These are phyloP conservation scores for Pichia phayaonensis DNA, from an alignment of 805 yeast genomes.

Conservation along the genomic window DNA sequence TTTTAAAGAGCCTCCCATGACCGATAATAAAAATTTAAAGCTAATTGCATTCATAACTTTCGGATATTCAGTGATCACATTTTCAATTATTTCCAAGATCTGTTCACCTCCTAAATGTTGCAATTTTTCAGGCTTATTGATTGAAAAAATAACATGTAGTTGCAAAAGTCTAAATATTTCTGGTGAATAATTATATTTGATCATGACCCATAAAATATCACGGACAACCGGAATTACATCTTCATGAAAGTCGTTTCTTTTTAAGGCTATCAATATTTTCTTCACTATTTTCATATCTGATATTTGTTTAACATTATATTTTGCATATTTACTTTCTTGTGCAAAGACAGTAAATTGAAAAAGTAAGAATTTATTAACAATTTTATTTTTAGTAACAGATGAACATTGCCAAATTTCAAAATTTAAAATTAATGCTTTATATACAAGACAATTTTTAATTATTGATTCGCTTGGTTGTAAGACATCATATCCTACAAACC, in stretches of 20 bases:
- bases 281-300: conserved; percentile 40
- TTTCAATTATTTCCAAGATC: conserved; percentile 31
- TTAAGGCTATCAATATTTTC: conserved; percentile 43
- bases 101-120: conserved; percentile 28
- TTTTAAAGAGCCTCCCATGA: conserved; percentile 35
- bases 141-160: conserved; percentile 43
- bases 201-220: conserved; percentile 33
- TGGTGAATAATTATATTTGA: conserved; percentile 42
- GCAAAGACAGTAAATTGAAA: conserved; percentile 53
- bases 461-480: conserved; percentile 47
- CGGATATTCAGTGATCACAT: conserved; percentile 32
- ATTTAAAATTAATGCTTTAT: conserved; percentile 52
- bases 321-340: conserved; percentile 41
- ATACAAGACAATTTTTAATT: conserved; percentile 48
- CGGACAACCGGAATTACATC: conserved; percentile 32
- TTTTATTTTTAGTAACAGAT: conserved; percentile 22
- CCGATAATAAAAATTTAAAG: conserved; percentile 55
- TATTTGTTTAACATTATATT: conserved; percentile 46
- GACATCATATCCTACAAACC: conserved; percentile 49
- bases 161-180: conserved; percentile 48
- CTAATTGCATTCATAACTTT: conserved; percentile 47
- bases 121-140: conserved; percentile 23
- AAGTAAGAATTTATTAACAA: conserved; percentile 44
- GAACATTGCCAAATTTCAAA: conserved; percentile 48
- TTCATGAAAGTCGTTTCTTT: conserved; percentile 32